phyloP scores from a whole-genome alignment of 768 basidiomycete genomes.

The Daedaleopsis sinensis region DNA sequence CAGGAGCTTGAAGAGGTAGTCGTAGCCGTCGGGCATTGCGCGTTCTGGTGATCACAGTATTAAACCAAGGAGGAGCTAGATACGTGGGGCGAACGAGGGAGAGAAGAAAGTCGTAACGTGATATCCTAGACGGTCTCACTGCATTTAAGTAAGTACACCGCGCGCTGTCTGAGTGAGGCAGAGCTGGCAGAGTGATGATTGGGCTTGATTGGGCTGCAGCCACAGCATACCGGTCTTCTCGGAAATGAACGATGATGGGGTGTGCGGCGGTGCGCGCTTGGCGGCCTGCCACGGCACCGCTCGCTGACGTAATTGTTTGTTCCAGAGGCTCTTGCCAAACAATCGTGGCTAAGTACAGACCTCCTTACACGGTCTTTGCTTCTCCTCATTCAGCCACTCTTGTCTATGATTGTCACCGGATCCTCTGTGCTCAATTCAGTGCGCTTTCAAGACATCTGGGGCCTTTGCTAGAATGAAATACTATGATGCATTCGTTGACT shows the following conservation, averaged over 20 bases:
- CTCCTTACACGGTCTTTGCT: too few species aligned
- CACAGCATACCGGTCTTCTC: too few species aligned
- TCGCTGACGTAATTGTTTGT: constrained; percentile 13
- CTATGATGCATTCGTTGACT: constrained; percentile 2
- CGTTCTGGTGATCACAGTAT: too few species aligned
- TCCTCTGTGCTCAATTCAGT: neutral
- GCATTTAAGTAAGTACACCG: too few species aligned
- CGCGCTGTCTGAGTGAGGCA: too few species aligned
- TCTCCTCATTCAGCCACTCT: too few species aligned
- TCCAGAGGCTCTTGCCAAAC: constrained; percentile 23
- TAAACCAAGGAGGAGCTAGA: too few species aligned
- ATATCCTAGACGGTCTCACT: too few species aligned
- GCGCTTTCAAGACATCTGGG: neutral
- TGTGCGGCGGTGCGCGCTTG: neutral
- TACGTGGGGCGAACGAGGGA: too few species aligned
- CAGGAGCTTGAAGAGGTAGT: constrained; percentile 93
- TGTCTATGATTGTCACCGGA: constrained; percentile 8
- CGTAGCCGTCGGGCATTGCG: constrained; percentile 75
- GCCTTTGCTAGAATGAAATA: neutral
- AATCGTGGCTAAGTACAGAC: too few species aligned
- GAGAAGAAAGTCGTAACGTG: neutral
- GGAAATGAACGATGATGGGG: neutral
- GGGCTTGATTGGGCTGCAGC: too few species aligned
- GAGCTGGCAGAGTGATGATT: too few species aligned
- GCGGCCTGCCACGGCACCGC: neutral